Conservation (phyloP, 306 rosid genomes). For the Cicer cuneatum region DNA sequence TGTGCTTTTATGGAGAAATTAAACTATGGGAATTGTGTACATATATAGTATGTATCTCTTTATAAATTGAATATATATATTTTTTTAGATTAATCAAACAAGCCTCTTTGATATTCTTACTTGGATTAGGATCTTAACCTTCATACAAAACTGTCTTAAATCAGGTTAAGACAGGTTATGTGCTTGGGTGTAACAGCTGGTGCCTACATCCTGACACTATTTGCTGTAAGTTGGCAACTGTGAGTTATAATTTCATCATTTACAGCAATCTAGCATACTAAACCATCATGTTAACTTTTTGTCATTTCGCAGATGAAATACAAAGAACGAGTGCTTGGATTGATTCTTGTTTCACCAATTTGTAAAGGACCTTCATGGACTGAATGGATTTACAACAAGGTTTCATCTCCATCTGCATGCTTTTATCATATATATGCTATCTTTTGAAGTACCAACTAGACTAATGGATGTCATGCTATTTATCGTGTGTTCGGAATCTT, state of each 20-base stretch:
- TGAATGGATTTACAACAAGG: constrained; percentile 93
- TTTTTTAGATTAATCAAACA: constrained; percentile 5
- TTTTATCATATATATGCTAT: constrained; percentile 15
- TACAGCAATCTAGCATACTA: constrained; percentile 20
- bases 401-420: constrained; percentile 42
- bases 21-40: constrained; percentile 20
- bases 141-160: constrained; percentile 37
- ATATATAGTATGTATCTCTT: neutral
- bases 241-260: constrained; percentile 10
- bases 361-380: constrained; percentile 87
- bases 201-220: constrained; percentile 80
- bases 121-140: constrained; percentile 37
- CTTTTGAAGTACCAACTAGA: constrained; percentile 32
- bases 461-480: constrained; percentile 22
- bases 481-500: neutral
- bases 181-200: constrained; percentile 93
- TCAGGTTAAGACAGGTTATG: constrained; percentile 78
- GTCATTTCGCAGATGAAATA: constrained; percentile 70
- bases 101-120: constrained; percentile 18
- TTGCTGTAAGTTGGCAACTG: constrained; percentile 68
- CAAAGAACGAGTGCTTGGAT: constrained; percentile 76
- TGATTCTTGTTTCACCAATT: constrained; percentile 84
- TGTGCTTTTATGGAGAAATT: constrained; percentile 23
- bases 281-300: constrained; percentile 17
- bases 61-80: neutral